Conservation (phyloP, 2,329 filamentous ascomycete genomes). For the Neoascochyta sp. region DNA sequence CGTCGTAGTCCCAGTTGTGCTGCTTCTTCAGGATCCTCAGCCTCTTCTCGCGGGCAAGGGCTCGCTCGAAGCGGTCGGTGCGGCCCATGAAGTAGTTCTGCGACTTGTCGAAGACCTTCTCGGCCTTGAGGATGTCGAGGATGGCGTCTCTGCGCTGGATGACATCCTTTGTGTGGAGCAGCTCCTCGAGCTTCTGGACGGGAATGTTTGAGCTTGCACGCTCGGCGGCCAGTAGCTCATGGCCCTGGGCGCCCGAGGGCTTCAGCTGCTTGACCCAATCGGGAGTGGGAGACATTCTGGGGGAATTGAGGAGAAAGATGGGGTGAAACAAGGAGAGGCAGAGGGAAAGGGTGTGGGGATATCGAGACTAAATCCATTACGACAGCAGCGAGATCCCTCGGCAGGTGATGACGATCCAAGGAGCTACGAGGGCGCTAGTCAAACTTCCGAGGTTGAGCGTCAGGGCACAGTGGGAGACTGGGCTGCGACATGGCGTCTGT, state of each 20-base stretch:
- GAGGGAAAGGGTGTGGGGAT: conserved; percentile 6
- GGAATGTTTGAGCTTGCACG: conserved; percentile 64
- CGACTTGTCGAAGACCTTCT: conserved; percentile 73
- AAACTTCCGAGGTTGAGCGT: conserved; percentile 21
- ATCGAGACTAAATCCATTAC: conserved; percentile 11
- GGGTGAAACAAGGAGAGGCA: conserved; percentile 9
- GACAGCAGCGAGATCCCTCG: conserved; percentile 20
- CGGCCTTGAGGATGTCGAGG: conserved; percentile 60
- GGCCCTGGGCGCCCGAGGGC: conserved; percentile 64
- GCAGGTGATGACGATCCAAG: conserved; percentile 18
- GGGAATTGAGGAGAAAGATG: conserved; percentile 2
- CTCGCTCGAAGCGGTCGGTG: conserved; percentile 64
- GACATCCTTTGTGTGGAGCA: conserved; percentile 65
- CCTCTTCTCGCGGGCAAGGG: conserved; percentile 67
- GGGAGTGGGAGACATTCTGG: conserved; percentile 45
- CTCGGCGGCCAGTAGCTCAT: conserved; percentile 66
- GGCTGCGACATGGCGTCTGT: too few relatives aligned
- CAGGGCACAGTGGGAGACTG: too few relatives aligned
- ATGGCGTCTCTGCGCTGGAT: conserved; percentile 60
- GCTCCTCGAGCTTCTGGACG: conserved; percentile 63
- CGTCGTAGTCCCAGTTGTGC: conserved; percentile 64
- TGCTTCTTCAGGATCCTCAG: conserved; percentile 63
- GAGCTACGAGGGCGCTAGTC: conserved; percentile 17
- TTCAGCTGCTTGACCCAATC: conserved; percentile 66
- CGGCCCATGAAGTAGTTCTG: conserved; percentile 73